Evolutionary conservation across 2,329 filamentous ascomycete species (phyloP).

Genomic region (Metarhizium robertsii): DNA sequence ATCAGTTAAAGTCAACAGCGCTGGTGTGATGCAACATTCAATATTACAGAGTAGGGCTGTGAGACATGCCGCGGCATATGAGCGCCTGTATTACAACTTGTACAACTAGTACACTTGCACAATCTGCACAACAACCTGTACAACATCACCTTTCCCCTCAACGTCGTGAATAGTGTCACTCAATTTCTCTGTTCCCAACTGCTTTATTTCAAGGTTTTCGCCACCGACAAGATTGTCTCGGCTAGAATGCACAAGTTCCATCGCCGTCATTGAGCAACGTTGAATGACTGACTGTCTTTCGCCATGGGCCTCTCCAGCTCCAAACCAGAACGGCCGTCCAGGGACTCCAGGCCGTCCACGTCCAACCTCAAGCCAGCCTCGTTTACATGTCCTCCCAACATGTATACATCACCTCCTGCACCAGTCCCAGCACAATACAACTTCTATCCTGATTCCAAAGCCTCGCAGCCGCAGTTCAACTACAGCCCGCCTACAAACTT

Average conservation of each 20-base stretch:
- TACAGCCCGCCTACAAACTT: neutral
- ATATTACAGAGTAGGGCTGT: neutral
- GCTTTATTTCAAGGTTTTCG: neutral
- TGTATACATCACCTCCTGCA: conserved; percentile 8
- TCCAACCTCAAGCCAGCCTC: conserved; percentile 1
- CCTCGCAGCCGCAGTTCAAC: neutral
- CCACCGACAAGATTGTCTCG: neutral
- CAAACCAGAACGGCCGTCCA: neutral
- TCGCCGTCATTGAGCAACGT: neutral
- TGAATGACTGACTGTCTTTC: neutral
- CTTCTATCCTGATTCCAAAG: neutral
- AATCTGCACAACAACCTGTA: neutral
- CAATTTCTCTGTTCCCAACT: neutral
- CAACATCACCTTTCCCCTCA: neutral
- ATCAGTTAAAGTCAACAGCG: neutral
- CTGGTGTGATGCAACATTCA: too few species aligned
- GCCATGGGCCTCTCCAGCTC: conserved; percentile 21
- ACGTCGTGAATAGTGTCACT: neutral
- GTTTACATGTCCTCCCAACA: conserved; percentile 12
- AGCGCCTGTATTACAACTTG: neutral
- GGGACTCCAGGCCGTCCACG: neutral
- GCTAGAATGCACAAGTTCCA: neutral
- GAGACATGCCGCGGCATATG: neutral
- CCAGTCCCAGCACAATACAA: neutral
- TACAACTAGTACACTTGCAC: too few species aligned